Percentiles rank a stretch among this genome's conserved stretches.
phyloP scores from a whole-genome alignment of 257 asterid species.

The Salvia miltiorrhiza region DNA sequence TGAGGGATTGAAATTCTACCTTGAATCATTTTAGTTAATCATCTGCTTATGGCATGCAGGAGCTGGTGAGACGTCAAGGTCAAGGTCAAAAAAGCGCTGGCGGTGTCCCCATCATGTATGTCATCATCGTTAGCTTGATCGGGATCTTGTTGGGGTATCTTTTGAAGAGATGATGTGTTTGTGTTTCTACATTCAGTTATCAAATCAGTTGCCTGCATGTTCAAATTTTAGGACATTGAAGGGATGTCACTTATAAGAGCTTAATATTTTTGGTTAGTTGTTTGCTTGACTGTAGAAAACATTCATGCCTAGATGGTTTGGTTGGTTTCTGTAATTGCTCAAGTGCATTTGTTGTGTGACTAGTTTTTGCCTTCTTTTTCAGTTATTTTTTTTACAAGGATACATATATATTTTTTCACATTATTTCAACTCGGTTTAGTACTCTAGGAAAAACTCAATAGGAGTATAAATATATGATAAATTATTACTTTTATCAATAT shows the following conservation, averaged over 20 bases:
- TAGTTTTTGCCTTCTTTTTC: slow-evolving; percentile 15
- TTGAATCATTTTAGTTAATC: background rate
- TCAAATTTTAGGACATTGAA: slow-evolving; percentile 36
- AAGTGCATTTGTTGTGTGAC: slow-evolving; percentile 48
- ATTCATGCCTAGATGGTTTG: slow-evolving; percentile 15
- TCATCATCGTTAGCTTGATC: slow-evolving; percentile 62
- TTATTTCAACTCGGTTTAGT: background rate
- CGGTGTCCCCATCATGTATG: slow-evolving; percentile 70
- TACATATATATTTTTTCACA: background rate
- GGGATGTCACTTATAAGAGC: slow-evolving; percentile 33
- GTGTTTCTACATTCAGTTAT: background rate
- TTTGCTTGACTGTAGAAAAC: slow-evolving; percentile 33
- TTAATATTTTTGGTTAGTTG: slow-evolving; percentile 39
- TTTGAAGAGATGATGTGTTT: slow-evolving; percentile 59
- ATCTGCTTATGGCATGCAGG: slow-evolving; percentile 44
- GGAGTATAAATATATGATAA: too few relatives aligned
- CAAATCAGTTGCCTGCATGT: slow-evolving; percentile 22
- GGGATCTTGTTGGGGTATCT: slow-evolving; percentile 82
- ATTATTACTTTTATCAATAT: too few relatives aligned
- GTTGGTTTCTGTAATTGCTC: slow-evolving; percentile 37
- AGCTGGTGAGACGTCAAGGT: slow-evolving; percentile 65
- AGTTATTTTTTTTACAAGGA: slow-evolving; percentile 9
- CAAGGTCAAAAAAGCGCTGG: slow-evolving; percentile 44
- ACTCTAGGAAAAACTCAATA: too few relatives aligned
- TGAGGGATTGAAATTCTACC: background rate